Conservation (phyloP, 129 eudicot genomes). For the Artemisia annua region DNA sequence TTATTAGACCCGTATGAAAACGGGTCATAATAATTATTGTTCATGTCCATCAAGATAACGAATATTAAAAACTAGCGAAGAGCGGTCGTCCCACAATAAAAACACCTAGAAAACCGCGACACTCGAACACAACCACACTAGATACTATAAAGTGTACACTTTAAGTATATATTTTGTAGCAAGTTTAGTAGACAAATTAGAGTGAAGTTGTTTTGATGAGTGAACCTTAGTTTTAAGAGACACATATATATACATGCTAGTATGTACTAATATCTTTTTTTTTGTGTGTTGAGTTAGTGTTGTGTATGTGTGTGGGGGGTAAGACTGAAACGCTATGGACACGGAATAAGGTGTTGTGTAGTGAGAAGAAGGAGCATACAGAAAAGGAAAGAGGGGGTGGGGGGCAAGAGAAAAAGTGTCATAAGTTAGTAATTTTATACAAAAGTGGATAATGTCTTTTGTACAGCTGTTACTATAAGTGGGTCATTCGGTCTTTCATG, state of each 20-base stretch:
- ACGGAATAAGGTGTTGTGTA: slow-evolving; percentile 21
- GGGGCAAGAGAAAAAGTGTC: slow-evolving; percentile 18
- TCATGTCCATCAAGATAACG: slow-evolving; percentile 14
- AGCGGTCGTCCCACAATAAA: too few species aligned
- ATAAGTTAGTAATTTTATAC: neutral
- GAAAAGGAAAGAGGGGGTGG: slow-evolving; percentile 23
- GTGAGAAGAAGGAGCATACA: slow-evolving; percentile 10
- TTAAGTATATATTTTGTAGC: too few species aligned
- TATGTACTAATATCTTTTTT: neutral
- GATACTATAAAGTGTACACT: too few species aligned
- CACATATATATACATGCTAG: neutral
- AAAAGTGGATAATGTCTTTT: slow-evolving; percentile 33
- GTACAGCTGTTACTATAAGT: slow-evolving; percentile 26
- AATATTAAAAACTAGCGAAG: too few species aligned
- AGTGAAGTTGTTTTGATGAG: neutral
- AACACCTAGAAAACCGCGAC: too few species aligned
- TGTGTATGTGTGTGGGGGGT: neutral
- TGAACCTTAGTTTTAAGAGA: slow-evolving; percentile 5
- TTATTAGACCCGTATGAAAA: slow-evolving; percentile 7
- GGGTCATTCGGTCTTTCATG: slow-evolving; percentile 11
- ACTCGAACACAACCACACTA: too few species aligned
- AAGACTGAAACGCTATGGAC: neutral
- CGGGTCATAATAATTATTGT: slow-evolving; percentile 5
- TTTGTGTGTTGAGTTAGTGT: neutral
- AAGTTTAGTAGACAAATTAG: neutral